Evolutionary conservation across 371 early-diverging fungal species (phyloP).

Genomic region (Cokeromyces recurvatus): DNA sequence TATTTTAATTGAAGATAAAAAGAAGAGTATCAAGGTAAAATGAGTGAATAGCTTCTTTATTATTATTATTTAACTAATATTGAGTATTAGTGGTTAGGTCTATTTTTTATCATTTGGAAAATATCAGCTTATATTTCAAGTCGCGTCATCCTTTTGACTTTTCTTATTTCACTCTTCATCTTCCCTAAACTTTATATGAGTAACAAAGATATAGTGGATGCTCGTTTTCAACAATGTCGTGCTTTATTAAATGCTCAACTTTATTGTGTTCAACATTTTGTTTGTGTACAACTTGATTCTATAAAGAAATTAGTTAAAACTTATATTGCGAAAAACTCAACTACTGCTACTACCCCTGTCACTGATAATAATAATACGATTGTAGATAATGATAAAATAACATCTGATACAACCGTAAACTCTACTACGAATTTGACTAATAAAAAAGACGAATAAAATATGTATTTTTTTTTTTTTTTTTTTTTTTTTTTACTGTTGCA

Average conservation of each 20-base stretch:
- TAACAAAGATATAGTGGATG: constrained; percentile 28
- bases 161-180: constrained; percentile 20
- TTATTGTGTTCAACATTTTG: background rate
- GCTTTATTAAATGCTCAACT: constrained; percentile 10
- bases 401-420: no score
- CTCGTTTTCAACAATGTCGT: constrained; percentile 29
- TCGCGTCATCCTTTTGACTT: constrained; percentile 9
- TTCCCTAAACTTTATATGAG: constrained; percentile 28
- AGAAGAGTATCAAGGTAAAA: constrained; percentile 23
- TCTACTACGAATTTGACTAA: no score
- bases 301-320: background rate
- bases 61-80: background rate
- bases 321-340: background rate
- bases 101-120: constrained; percentile 25
- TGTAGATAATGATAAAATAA: constrained; percentile 6
- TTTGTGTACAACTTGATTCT: background rate
- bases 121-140: constrained; percentile 25
- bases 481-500: no score
- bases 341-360: background rate
- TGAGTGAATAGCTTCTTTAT: background rate
- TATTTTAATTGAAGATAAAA: constrained; percentile 25
- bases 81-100: constrained; percentile 22
- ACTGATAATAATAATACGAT: constrained; percentile 3
- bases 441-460: no score
- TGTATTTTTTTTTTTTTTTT: no score